Base-by-base conservation (phyloP, 2,329 filamentous ascomycete species). In the Calonectria pteridis region DNA sequence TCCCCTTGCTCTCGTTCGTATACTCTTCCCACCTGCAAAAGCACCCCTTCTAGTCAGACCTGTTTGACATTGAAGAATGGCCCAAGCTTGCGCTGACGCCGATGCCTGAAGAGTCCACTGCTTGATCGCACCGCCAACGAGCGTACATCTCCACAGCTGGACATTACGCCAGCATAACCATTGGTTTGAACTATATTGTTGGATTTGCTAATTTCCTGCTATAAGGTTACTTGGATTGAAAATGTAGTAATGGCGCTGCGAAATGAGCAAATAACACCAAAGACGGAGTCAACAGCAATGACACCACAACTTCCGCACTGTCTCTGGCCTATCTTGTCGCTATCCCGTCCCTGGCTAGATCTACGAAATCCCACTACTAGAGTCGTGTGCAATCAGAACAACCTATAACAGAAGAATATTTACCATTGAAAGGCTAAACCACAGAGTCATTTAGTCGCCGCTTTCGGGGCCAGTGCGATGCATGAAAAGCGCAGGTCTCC, bases 401-500 rank as follows among this genome's bases (percentile, higher is more conserved):
- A 16, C 6, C 18, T n/a, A 43, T n/a, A 20, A 9, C 7, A 1
- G 40, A 43, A n/a, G 6, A 43, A 43, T 43, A 43, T 10, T n/a
- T 43, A 7, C 40, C 40, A 20, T 43, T 43, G 40, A 43, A 6
- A 43, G 3, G 40, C 4, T 9, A 6, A 43, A n/a, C 18, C 40
- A 9, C 40, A n/a, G 16, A 20, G n/a, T 53, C 26, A 53, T 31
- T 51, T 16, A 9, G 4, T 31, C n/a, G 2, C n/a, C 53, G 31
- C 5, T 35, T 14, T 23, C n/a, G 31, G 29, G 13, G 74, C 68
- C 18, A 75, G 62, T 10, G 74, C 74, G 23, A 71, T 75, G 50
- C 74, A 75, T 10, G 67, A 71, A 51, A 74, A 75, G 5, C 71
- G 63, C 33, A 72, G n/a, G 11, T 74, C 71, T 11, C 33, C 74